Evolutionary conservation across 1,139 yeast genomes (phyloP).

Genomic region (Protomyces pachydermus): DNA sequence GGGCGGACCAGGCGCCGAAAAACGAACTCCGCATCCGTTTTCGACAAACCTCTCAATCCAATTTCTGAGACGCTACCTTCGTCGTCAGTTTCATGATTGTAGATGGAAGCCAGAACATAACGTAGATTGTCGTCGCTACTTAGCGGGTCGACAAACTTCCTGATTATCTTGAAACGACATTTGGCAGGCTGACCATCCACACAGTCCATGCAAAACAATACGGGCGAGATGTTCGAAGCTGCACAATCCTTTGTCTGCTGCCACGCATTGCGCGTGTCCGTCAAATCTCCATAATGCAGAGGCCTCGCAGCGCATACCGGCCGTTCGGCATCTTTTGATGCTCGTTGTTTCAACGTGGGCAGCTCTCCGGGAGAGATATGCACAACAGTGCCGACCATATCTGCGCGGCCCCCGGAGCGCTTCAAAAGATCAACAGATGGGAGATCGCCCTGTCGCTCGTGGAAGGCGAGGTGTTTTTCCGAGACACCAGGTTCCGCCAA

Average conservation of each 20-base stretch:
- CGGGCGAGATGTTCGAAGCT: not conserved
- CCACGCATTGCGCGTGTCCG: not conserved
- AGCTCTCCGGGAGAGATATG: too few relatives aligned
- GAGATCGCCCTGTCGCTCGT: not conserved
- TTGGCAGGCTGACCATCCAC: not conserved
- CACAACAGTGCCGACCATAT: not conserved
- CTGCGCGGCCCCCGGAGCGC: not conserved
- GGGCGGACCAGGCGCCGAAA: not conserved
- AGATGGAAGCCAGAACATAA: not conserved
- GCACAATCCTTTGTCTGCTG: not conserved
- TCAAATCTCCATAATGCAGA: not conserved
- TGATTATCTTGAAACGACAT: slow-evolving; percentile 5
- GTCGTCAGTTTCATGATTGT: not conserved
- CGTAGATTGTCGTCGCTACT: not conserved
- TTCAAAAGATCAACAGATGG: not conserved
- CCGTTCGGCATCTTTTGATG: not conserved
- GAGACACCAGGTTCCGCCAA: not conserved
- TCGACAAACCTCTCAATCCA: not conserved
- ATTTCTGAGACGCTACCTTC: too few relatives aligned
- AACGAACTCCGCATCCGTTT: not conserved
- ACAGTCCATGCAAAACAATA: not conserved
- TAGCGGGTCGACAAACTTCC: not conserved
- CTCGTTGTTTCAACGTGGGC: not conserved
- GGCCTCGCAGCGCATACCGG: not conserved
- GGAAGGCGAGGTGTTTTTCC: not conserved